Base-by-base conservation (phyloP, 202 grass and related monocot genomes). In the Saccharum hybrid region DNA sequence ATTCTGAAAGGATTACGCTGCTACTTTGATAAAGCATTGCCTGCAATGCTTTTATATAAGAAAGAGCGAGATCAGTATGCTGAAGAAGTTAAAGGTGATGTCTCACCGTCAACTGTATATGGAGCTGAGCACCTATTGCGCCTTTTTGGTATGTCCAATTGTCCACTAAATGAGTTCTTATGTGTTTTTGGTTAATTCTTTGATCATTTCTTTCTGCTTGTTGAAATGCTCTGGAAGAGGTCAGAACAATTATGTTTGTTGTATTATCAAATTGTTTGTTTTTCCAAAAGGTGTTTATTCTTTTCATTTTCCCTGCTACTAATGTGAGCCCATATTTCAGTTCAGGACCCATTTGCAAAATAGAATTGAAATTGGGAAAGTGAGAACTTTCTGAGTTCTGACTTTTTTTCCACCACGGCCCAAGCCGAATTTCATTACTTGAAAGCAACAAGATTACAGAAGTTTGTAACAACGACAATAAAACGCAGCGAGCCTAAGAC, bases 11-110 rank as follows among this genome's bases (percentile, higher is more conserved):
- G 96, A 77, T 61, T 98, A 21, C 89, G 96, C 69, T 95, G 89
- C 82, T 98, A 98, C 68, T 98, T 98, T 77, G 96, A 98, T 79
- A 98, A 98, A 81, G 92, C 91, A 85, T 98, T 98, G 72, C 92
- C 92, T 57, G 85, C 90, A 57, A 91, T 98, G 90, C 96, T 95
- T 93, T 87, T 98, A 4, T 98, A 98, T 85, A 98, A 93, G 86
- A 98, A 89, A 86, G 92, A 98, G 67, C 77, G 84, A 76, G 64
- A 82, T 13, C 96, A 98, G 85, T 98, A 93, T 64, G 69, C 84
- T 1, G 92, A 98, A 82, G 86, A 87, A 81, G 82, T 98, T 63
- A 71, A 84, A 67, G 92, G 87, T 69, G 85, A 88, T 40, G 62
- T 82, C 63, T 93, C 95, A 39, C 95, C 95, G 60, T 98, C 90